Base-by-base conservation (phyloP, 352 stramenopile species). In the Phytopythium cucurbitacearum region DNA sequence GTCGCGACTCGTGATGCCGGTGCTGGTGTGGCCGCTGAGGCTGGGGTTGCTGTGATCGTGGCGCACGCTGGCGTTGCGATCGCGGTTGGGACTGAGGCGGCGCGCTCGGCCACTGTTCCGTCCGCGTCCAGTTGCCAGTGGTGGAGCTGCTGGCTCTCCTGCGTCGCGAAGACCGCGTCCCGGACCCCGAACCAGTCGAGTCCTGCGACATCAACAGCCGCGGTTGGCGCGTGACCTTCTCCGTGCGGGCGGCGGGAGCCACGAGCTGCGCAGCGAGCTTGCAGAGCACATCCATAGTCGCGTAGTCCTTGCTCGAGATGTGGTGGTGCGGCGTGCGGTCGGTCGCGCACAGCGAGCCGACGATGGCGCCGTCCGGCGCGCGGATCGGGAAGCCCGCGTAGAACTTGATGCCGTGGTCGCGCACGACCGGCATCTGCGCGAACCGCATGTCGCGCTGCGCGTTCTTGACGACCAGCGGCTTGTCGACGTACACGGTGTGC, bases 221-320 rank as follows among this genome's bases (percentile, higher is more conserved):
- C 21, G 21, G 21, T 28, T 28, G 21, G 21, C 21, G 21, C 21
- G 21, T 28, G 21, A 28, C 21, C 21, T 28, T 28, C 21, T 28
- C 21, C 21, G 21, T 28, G 21, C 40, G 38, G 32, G 61, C 49
- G 6, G 56, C 32, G 35, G 53, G 57, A 5, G 45, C 53, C 51
- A 68, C 28, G 9, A 87, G 58, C 3, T 85, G 67, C 0, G 69
- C 65, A 1, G 73, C 73, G 28, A 87, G 62, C 46, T 84, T 74
- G 36, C 60, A 58, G 13, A 87, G 67, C 55, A 62, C 68, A 49
- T 85, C 59, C 76, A 85, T 85, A 5, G 73, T 85, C n/a, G 73
- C 74, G 50, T 85, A 87, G 50, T 87, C 71, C 55, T 82, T 82
- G 38, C 71, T 78, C 1, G 71, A 71, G 54, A 87, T 80, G 56